Base-by-base conservation (phyloP, 441 rosid genomes). In the Francoa sonchifolia region DNA sequence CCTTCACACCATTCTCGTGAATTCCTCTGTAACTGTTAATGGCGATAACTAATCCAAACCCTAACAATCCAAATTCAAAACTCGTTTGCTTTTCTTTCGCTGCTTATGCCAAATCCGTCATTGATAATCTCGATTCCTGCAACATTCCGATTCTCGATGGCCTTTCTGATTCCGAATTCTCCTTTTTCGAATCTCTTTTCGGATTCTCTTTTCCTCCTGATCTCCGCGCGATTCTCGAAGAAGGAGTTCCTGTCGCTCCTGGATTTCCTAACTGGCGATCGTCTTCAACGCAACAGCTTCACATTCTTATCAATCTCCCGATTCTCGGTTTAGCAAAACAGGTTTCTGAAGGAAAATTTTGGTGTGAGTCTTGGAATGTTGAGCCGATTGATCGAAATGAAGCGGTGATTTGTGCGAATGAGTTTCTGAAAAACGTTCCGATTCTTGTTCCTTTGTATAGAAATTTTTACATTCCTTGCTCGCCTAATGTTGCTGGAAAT, bases 201-300 rank as follows among this genome's bases (percentile, higher is more conserved):
- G 34, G 53, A 32, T 73, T 84, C 72, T 48, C 77, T 8, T 88
- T 84, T 69, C 97, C 97, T 8, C 75, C 72, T 0, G 97, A 83
- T 62, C 90, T 88, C 52, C 90, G 95, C 30, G 66, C 73, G 12
- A 73, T 88, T 54, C 95, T 88, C 47, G 76, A 49, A 10, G 73
- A 66, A 44, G 97, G 97, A 30, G 72, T 88, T 23, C 95, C 97
- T 17, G 52, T 72, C 1, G 80, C 79, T 8, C 60, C 73, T 31
- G 61, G 58, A 38, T 88, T 83, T 66, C 90, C 89, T 12, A 68
- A 81, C 41, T 83, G 95, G 95, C 67, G 94, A 1, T 73, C 79
- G 9, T 66, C 90, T 0, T 80, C 82, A 16, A 63, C 36, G 3
- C 87, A 74, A 12, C 80, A 74, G 21, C 85, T 83, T 33, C 66